These are phyloP conservation scores for Arthrobotrys conoides DNA, from an alignment of 2,329 filamentous ascomycete species.

Conservation along the genomic window DNA sequence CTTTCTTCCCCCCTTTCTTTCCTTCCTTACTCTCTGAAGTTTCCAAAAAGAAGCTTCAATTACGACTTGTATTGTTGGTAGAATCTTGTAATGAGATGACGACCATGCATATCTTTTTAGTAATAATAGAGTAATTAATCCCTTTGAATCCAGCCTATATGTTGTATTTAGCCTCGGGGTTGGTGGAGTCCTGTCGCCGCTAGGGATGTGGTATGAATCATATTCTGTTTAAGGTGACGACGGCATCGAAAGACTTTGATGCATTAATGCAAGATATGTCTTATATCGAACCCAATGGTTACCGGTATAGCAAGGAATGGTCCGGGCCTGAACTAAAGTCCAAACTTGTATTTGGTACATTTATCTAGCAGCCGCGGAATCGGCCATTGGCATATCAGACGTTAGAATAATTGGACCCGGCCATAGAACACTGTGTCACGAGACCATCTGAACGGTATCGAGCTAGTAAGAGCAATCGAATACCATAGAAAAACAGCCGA, in stretches of 20 bases:
- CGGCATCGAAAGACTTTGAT: too few species aligned
- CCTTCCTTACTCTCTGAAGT: neutral
- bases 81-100: neutral
- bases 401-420: too few species aligned
- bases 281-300: neutral
- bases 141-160: neutral
- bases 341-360: neutral
- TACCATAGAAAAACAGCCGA: neutral
- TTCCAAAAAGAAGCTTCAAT: neutral
- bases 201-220: too few species aligned
- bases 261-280: neutral
- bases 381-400: too few species aligned
- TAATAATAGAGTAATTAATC: neutral
- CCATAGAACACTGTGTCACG: neutral
- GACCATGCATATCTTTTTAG: neutral
- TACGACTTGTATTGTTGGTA: neutral
- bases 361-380: neutral
- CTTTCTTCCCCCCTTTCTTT: neutral
- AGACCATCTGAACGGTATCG: neutral
- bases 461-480: neutral
- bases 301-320: too few species aligned
- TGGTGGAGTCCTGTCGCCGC: too few species aligned
- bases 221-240: too few species aligned
- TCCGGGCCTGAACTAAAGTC: neutral
- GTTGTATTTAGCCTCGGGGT: too few species aligned